A percentile compares a stretch with the other conserved stretches of the same genome.
Conservation (phyloP, 768 basidiomycete species). For the Kwoniella sp. region DNA sequence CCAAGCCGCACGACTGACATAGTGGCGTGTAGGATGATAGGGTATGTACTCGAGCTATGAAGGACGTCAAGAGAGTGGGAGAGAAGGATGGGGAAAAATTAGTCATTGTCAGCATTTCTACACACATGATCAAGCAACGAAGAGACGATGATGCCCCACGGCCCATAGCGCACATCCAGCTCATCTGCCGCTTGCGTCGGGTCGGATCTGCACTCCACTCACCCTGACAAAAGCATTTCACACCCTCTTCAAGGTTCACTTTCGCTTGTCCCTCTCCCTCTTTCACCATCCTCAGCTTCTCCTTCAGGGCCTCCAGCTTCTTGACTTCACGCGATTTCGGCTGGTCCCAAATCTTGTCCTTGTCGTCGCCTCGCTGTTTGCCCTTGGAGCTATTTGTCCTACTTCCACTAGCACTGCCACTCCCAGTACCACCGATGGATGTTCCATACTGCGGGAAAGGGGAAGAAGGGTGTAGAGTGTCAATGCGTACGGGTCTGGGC, state of each 20-base stretch:
- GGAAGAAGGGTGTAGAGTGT: not conserved
- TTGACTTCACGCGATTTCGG: constrained; percentile 44
- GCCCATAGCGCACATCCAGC: no score
- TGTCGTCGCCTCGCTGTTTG: constrained; percentile 20
- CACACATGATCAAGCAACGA: not conserved
- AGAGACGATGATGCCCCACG: no score
- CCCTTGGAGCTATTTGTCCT: constrained; percentile 26
- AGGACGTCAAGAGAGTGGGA: not conserved
- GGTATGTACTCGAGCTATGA: constrained; percentile 51
- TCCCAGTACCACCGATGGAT: not conserved
- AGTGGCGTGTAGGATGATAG: constrained; percentile 55
- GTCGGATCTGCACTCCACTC: no score
- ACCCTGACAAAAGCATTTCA: constrained; percentile 55
- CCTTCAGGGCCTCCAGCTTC: constrained; percentile 43
- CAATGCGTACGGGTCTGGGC: not conserved
- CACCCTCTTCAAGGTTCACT: constrained; percentile 21
- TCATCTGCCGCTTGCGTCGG: no score
- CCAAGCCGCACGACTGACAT: constrained; percentile 55
- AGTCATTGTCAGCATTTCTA: not conserved
- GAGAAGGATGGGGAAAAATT: no score
- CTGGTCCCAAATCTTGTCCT: constrained; percentile 45
- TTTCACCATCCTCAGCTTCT: constrained; percentile 33
- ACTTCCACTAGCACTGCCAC: constrained; percentile 6
- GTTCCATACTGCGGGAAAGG: not conserved
- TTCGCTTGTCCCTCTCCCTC: constrained; percentile 40